These are phyloP conservation scores for Ustulina deusta DNA, from an alignment of 2,329 filamentous ascomycete genomes.

Conservation along the genomic window DNA sequence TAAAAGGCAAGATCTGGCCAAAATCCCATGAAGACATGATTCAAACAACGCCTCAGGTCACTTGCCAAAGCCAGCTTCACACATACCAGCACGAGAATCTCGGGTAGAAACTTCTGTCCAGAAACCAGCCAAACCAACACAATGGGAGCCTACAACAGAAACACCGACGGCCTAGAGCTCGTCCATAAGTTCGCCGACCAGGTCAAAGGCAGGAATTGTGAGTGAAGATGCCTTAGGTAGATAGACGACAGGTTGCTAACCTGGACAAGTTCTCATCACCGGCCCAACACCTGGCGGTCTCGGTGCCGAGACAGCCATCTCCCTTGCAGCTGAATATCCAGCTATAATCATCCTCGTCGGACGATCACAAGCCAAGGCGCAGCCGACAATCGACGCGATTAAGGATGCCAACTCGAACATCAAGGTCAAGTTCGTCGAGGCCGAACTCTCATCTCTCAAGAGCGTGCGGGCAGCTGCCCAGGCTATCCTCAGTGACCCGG, in stretches of 20 bases:
- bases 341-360: slow-evolving; percentile 49
- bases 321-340: slow-evolving; percentile 48
- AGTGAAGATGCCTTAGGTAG: slow-evolving; percentile 12
- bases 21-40: neutral
- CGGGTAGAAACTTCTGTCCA: neutral
- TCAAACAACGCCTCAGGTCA: slow-evolving; percentile 3
- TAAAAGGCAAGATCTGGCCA: slow-evolving; percentile 18
- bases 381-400: slow-evolving; percentile 49
- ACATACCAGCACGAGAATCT: neutral
- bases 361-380: slow-evolving; percentile 45
- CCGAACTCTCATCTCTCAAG: slow-evolving; percentile 48
- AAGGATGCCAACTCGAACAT: slow-evolving; percentile 41
- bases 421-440: slow-evolving; percentile 46
- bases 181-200: slow-evolving; percentile 45
- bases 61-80: neutral
- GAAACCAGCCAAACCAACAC: slow-evolving; percentile 17
- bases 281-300: slow-evolving; percentile 51
- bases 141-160: slow-evolving; percentile 41
- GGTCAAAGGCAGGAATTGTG: slow-evolving; percentile 39
- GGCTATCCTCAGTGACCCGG: slow-evolving; percentile 47
- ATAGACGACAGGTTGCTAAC: neutral
- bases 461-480: slow-evolving; percentile 51
- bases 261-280: slow-evolving; percentile 49
- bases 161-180: slow-evolving; percentile 40
- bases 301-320: slow-evolving; percentile 50